Percentiles rank a stretch among this genome's conserved stretches.
Conservation (phyloP, 2,329 filamentous ascomycete genomes). For the Sclerotinia minor region DNA sequence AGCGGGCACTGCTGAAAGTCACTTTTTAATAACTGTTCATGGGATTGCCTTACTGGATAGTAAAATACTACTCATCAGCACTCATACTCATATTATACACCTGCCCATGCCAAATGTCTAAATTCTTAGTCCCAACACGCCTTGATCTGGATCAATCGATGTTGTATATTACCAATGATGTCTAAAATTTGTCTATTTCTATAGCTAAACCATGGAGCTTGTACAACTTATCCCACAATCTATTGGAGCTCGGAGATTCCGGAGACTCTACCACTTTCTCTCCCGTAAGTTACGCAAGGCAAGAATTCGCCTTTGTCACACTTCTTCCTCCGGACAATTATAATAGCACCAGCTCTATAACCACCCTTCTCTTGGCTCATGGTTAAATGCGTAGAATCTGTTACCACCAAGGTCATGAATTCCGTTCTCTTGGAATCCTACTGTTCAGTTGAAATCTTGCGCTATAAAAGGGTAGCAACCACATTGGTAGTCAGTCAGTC, state of each 20-base stretch:
- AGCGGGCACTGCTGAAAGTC: background rate
- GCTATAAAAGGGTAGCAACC: too few species aligned
- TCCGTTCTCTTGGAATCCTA: background rate
- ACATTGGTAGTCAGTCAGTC: too few species aligned
- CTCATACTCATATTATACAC: background rate
- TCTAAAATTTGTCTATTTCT: background rate
- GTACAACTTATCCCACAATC: background rate
- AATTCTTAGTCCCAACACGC: background rate
- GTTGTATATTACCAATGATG: background rate
- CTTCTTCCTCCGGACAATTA: background rate
- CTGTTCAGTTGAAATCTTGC: too few species aligned
- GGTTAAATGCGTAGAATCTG: background rate
- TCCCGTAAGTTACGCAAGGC: background rate
- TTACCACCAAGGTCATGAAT: too few species aligned
- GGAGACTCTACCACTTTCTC: background rate
- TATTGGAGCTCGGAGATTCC: background rate
- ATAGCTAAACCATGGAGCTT: background rate
- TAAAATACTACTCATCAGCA: background rate
- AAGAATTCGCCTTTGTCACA: background rate
- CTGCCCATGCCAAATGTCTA: background rate
- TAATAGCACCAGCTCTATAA: background rate
- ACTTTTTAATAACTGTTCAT: background rate
- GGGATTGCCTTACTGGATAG: background rate
- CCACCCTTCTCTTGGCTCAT: background rate
- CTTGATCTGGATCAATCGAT: too few species aligned